Percentiles rank a stretch among this genome's conserved stretches.
These are phyloP conservation scores for Keqinozyma sinolaborantium DNA, from an alignment of 1,139 yeast genomes.

Conservation along the genomic window DNA sequence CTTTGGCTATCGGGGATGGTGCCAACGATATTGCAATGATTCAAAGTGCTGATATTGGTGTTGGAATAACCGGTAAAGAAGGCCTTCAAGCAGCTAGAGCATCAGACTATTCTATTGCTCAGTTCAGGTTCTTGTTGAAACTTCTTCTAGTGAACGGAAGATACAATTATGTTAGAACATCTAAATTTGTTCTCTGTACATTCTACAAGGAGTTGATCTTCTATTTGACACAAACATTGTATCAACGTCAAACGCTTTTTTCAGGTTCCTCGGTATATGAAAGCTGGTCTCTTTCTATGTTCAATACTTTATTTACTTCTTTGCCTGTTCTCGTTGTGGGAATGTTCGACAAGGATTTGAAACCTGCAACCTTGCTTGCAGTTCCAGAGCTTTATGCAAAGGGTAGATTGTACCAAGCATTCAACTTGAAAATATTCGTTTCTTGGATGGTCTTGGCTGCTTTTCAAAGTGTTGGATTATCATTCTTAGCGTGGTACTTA, in stretches of 20 bases:
- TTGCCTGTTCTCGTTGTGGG: conserved; percentile 90
- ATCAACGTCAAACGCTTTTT: conserved; percentile 82
- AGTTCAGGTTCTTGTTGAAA: conserved; percentile 80
- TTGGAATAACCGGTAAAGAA: conserved; percentile 95
- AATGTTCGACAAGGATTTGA: conserved; percentile 89
- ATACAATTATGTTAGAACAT: conserved; percentile 87
- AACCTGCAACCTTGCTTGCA: conserved; percentile 83
- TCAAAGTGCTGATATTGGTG: conserved; percentile 96
- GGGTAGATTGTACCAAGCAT: conserved; percentile 75
- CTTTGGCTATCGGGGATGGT: conserved; percentile 98
- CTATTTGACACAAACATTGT: conserved; percentile 83
- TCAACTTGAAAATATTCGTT: conserved; percentile 65
- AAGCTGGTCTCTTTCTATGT: conserved; percentile 96
- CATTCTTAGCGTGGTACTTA: conserved; percentile 61
- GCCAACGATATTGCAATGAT: conserved; percentile 99
- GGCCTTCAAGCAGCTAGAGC: conserved; percentile 96
- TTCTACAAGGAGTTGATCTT: conserved; percentile 92
- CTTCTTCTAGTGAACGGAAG: conserved; percentile 90
- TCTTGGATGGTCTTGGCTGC: conserved; percentile 82
- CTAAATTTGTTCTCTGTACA: conserved; percentile 89
- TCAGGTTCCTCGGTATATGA: conserved; percentile 94
- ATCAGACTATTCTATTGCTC: conserved; percentile 94
- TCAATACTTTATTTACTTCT: conserved; percentile 91
- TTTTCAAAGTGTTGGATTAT: conserved; percentile 64
- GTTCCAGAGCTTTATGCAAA: conserved; percentile 84